Conservation (phyloP, 768 basidiomycete species). For the Phanerochaete sordida region DNA sequence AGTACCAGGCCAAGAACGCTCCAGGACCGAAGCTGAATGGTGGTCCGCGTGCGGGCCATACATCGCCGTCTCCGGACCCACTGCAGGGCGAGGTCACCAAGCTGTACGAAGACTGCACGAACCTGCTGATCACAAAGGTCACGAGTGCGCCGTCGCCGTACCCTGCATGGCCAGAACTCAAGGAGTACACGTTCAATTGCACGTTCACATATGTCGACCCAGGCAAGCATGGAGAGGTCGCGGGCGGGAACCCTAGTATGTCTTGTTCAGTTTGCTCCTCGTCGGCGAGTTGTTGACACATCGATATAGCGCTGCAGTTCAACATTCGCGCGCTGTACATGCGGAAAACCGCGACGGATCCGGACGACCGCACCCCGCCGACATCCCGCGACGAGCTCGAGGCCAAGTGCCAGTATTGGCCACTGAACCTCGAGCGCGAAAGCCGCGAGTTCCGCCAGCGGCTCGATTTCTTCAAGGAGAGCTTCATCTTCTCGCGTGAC, state of each 20-base stretch:
- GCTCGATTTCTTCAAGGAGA: slow-evolving; percentile 55
- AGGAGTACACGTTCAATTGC: slow-evolving; percentile 65
- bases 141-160: slow-evolving; percentile 42
- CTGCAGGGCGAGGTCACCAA: slow-evolving; percentile 58
- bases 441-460: slow-evolving; percentile 48
- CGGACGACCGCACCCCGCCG: slow-evolving; percentile 13
- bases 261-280: background rate
- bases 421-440: slow-evolving; percentile 64
- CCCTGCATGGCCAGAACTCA: slow-evolving; percentile 34
- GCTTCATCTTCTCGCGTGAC: slow-evolving; percentile 65
- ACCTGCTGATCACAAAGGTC: slow-evolving; percentile 66
- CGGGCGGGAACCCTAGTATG: slow-evolving; percentile 1
- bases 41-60: slow-evolving; percentile 20
- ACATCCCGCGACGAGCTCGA: slow-evolving; percentile 35
- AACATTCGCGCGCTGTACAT: slow-evolving; percentile 18
- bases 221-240: background rate
- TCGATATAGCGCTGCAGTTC: slow-evolving; percentile 57
- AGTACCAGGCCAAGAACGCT: slow-evolving; percentile 40
- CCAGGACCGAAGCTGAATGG: slow-evolving; percentile 32
- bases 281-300: background rate
- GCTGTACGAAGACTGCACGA: slow-evolving; percentile 86
- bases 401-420: slow-evolving; percentile 56
- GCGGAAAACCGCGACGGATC: background rate
- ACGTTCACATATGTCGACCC: slow-evolving; percentile 47
- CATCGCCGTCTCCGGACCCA: slow-evolving; percentile 42